Conservation (phyloP, 441 rosid species). For the Gossypium trilobum region DNA sequence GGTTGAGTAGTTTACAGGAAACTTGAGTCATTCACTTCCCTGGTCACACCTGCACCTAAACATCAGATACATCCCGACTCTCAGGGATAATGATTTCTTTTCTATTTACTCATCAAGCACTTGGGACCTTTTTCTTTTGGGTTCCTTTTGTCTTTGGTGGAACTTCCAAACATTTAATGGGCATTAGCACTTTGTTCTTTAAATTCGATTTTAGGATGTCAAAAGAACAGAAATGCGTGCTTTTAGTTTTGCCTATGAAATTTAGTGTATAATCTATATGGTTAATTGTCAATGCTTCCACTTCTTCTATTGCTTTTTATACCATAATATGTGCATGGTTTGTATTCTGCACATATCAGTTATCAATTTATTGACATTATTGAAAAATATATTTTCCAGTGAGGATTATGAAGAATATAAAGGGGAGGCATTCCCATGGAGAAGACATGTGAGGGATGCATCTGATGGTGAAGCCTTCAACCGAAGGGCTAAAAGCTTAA, state of each 20-base stretch:
- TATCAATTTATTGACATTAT: not conserved
- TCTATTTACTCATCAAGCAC: not conserved
- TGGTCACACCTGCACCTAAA: not conserved
- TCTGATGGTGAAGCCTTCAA: constrained; percentile 35
- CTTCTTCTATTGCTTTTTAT: constrained; percentile 6
- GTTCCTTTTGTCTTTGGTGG: not conserved
- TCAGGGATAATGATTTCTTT: not conserved
- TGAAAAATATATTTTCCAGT: constrained; percentile 34
- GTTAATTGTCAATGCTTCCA: not conserved
- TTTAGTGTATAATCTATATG: not conserved
- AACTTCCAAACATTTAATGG: not conserved
- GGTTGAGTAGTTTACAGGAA: no score
- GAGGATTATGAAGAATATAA: constrained; percentile 45
- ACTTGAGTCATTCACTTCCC: not conserved
- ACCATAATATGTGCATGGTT: not conserved
- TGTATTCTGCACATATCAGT: not conserved
- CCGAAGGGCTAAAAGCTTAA: constrained; percentile 33
- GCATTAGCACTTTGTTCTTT: not conserved
- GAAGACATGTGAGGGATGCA: constrained; percentile 41
- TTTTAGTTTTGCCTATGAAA: constrained; percentile 9
- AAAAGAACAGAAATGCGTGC: not conserved
- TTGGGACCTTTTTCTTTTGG: not conserved
- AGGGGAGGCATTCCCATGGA: constrained; percentile 65
- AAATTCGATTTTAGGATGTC: not conserved
- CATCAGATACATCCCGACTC: not conserved